Conservation (phyloP, 192 early-diverging fungal genomes). For the Backusella circina region DNA sequence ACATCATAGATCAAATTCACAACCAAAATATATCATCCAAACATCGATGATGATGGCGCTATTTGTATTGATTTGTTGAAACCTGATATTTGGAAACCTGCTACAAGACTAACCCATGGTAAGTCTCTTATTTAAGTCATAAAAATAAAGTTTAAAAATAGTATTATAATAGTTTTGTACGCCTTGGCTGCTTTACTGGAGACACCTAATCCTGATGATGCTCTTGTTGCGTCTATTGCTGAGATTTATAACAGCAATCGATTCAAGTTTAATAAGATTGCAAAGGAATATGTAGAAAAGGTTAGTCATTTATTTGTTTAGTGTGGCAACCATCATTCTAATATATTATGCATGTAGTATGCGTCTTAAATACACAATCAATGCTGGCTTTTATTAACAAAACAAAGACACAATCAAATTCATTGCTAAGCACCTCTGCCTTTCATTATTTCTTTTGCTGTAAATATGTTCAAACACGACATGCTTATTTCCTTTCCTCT, state of each 20-base stretch:
- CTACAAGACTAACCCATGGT: slow-evolving; percentile 68
- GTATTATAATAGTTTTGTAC: slow-evolving; percentile 64
- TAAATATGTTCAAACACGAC: background rate
- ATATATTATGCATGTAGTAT: background rate
- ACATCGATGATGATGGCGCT: slow-evolving; percentile 72
- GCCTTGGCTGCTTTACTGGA: slow-evolving; percentile 62
- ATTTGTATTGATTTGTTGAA: slow-evolving; percentile 78
- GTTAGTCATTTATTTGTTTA: slow-evolving; percentile 20
- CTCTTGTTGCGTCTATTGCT: slow-evolving; percentile 70
- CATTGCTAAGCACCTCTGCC: background rate
- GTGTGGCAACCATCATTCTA: no score
- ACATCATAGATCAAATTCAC: slow-evolving; percentile 61
- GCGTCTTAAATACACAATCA: background rate
- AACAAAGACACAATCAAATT: background rate
- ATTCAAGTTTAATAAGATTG: slow-evolving; percentile 64
- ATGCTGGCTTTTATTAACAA: background rate
- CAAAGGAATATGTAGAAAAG: slow-evolving; percentile 73
- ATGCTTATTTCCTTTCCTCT: background rate
- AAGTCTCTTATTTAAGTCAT: background rate
- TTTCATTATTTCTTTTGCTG: background rate
- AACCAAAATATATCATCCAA: slow-evolving; percentile 80
- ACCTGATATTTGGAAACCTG: slow-evolving; percentile 82
- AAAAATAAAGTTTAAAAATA: slow-evolving; percentile 15
- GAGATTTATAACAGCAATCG: slow-evolving; percentile 65
- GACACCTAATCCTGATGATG: slow-evolving; percentile 81